phyloP scores from a whole-genome alignment of 2,329 filamentous ascomycete genomes.

The Monilinia vaccinii-corymbosi region DNA sequence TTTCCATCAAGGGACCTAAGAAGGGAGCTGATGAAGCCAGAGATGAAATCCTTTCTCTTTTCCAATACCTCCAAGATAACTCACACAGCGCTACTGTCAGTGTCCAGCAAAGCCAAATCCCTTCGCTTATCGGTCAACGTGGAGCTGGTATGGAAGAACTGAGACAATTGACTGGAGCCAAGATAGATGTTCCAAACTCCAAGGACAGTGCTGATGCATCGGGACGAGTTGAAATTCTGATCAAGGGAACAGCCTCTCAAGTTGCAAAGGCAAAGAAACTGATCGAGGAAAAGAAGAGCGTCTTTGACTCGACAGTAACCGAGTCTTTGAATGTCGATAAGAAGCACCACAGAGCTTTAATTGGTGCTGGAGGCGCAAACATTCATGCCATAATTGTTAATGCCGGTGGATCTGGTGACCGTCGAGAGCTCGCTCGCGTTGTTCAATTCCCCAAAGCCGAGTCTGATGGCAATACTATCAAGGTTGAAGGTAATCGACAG shows the following conservation, averaged over 20 bases:
- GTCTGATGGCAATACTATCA: slow-evolving; percentile 72
- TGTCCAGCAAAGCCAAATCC: slow-evolving; percentile 84
- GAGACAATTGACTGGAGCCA: slow-evolving; percentile 72
- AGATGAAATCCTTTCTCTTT: slow-evolving; percentile 79
- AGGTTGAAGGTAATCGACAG: slow-evolving; percentile 73
- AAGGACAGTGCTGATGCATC: slow-evolving; percentile 58
- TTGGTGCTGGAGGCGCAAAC: slow-evolving; percentile 76
- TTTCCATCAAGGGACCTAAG: slow-evolving; percentile 82
- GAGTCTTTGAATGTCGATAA: slow-evolving; percentile 84
- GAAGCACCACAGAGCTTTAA: slow-evolving; percentile 84
- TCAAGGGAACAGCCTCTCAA: slow-evolving; percentile 87
- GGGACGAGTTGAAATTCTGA: slow-evolving; percentile 71
- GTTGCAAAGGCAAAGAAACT: slow-evolving; percentile 89
- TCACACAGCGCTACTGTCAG: slow-evolving; percentile 71
- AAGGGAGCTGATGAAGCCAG: slow-evolving; percentile 87
- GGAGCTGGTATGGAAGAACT: slow-evolving; percentile 87
- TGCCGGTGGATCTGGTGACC: slow-evolving; percentile 83
- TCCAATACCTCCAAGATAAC: slow-evolving; percentile 86
- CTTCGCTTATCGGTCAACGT: slow-evolving; percentile 85
- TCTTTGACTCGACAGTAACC: slow-evolving; percentile 84
- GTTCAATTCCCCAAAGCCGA: slow-evolving; percentile 93
- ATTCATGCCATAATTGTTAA: slow-evolving; percentile 79
- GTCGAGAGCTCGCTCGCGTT: slow-evolving; percentile 73
- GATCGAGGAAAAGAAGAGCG: slow-evolving; percentile 73
- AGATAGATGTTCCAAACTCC: slow-evolving; percentile 82